Conservation (phyloP, 2,329 filamentous ascomycete genomes). For the Aspergillus quadricinctus region DNA sequence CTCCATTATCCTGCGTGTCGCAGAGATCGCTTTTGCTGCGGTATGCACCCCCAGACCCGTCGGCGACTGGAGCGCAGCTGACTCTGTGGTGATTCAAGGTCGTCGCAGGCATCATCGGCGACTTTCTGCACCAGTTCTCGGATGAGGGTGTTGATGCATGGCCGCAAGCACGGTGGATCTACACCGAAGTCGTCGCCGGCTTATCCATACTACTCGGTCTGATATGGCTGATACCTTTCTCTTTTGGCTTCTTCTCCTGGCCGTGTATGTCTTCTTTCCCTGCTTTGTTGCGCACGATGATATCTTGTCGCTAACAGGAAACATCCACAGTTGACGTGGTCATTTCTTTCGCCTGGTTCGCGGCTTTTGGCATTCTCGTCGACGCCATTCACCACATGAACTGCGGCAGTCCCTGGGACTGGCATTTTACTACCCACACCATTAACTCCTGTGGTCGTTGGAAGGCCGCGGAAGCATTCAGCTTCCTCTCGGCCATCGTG, state of each 20-base stretch:
- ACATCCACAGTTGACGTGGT: constrained; percentile 56
- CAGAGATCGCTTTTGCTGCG: constrained; percentile 65
- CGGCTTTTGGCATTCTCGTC: constrained; percentile 62
- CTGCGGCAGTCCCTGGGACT: constrained; percentile 58
- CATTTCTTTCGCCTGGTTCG: constrained; percentile 67
- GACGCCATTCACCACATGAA: constrained; percentile 49
- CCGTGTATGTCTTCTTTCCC: constrained; percentile 39
- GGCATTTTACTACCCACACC: constrained; percentile 50
- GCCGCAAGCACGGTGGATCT: constrained; percentile 65
- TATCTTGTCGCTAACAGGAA: not conserved
- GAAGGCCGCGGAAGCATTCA: constrained; percentile 68
- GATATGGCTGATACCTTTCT: constrained; percentile 69
- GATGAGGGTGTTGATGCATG: constrained; percentile 46
- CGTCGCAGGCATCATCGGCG: constrained; percentile 64
- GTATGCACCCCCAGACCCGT: constrained; percentile 42
- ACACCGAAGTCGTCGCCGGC: constrained; percentile 66
- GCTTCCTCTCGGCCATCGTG: constrained; percentile 65
- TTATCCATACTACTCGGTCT: constrained; percentile 65
- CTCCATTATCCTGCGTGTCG: constrained; percentile 56
- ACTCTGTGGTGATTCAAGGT: constrained; percentile 29
- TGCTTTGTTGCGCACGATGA: not conserved
- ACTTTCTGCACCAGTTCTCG: constrained; percentile 55
- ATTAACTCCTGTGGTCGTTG: constrained; percentile 58
- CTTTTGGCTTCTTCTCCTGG: constrained; percentile 64
- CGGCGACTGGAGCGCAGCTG: constrained; percentile 4